These are phyloP conservation scores for Talaromyces atroroseus DNA, from an alignment of 2,329 filamentous ascomycete species.

Conservation along the genomic window DNA sequence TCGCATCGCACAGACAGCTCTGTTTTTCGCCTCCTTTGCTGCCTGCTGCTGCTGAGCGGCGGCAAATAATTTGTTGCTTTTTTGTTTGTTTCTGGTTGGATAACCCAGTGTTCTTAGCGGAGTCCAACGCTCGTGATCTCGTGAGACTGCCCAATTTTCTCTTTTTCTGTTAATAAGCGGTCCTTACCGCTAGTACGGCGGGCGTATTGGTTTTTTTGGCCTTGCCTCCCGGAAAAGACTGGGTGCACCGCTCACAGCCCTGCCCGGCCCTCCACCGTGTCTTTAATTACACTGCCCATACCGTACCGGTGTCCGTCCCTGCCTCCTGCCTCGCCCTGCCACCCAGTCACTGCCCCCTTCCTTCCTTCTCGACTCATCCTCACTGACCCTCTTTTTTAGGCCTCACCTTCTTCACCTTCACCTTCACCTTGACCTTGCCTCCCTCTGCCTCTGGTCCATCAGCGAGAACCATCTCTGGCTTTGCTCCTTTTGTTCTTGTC, in stretches of 20 bases:
- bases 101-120: not conserved
- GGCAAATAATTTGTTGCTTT: slow-evolving; percentile 3
- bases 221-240: not conserved
- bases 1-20: not conserved
- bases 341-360: slow-evolving; percentile 14
- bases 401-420: not conserved
- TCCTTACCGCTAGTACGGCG: slow-evolving; percentile 3
- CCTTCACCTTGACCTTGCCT: not conserved
- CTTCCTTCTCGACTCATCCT: slow-evolving; percentile 12
- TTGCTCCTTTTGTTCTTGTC: not conserved
- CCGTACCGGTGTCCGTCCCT: slow-evolving; percentile 8
- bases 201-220: not conserved
- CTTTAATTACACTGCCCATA: not conserved
- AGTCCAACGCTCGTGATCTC: slow-evolving; percentile 6
- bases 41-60: slow-evolving; percentile 7
- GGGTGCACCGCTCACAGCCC: not conserved
- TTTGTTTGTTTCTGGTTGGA: slow-evolving; percentile 1
- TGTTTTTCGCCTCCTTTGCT: slow-evolving; percentile 7
- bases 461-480: not conserved
- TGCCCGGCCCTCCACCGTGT: not conserved
- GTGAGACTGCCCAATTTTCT: slow-evolving; percentile 4
- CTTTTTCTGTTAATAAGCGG: not conserved
- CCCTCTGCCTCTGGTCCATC: not conserved
- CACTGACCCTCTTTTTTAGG: slow-evolving; percentile 8
- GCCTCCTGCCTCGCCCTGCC: slow-evolving; percentile 3